Evolutionary conservation across 2,329 filamentous ascomycete species (phyloP), one percentile per base, ranked within the genome.

Genomic region (Fusarium albosuccineum): DNA sequence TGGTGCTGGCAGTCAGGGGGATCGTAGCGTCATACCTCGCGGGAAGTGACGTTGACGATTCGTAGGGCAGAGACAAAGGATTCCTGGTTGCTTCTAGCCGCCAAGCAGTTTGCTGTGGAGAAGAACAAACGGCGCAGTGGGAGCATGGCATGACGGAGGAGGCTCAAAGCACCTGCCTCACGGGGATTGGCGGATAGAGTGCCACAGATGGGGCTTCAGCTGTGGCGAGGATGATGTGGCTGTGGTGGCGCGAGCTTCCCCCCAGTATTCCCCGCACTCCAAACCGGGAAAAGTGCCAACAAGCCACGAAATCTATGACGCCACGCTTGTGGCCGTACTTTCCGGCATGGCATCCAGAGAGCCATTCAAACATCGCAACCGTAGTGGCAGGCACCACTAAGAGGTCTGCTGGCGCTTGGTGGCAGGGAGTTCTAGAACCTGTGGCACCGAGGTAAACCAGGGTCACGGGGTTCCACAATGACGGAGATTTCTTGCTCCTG

Each of bases 171-270:
- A 42, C 37, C 17, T 22, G 22, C 22, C 22, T 22, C 22, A 22
- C 22, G 5, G 22, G 22, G 22, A 22, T 22, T 22, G 22, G 22
- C 22, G 48, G 45, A 40, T 33, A 8, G 26, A 56, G 64, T 67
- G 66, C 67, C 57, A 60, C 48, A 62, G 40, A 37, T 55, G 39
- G 16, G 48, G 45, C 6, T 41, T 36, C 60, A 68, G 29, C 26
- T 57, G 69, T 68, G 64, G 64, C 62, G 44, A 62, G 22, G 30
- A 45, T 50, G 26, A n/a, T 62, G 69, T 71, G 69, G 69, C 70
- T 69, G 66, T 71, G 65, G 67, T 74, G 72, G 72, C 73, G 70
- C 58, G 10, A 73, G 66, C 68, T 73, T 7, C 46, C 55, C 53
- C 50, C 46, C 46, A 59, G 41, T 39, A 60, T 58, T 42, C 66